phyloP scores from a whole-genome alignment of 352 stramenopile species.

The Pythium phragmitis region DNA sequence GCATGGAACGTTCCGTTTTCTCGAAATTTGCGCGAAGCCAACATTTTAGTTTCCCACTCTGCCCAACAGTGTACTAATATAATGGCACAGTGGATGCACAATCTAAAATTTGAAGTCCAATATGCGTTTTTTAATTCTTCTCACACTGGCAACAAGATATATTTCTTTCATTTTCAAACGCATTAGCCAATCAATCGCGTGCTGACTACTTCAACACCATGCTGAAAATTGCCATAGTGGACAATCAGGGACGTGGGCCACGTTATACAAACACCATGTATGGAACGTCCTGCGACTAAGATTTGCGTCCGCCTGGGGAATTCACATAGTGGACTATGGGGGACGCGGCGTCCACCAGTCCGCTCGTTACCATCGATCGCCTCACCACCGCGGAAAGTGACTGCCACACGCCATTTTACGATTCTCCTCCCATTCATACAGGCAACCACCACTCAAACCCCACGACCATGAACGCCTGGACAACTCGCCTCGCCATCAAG shows the following conservation, averaged over 20 bases:
- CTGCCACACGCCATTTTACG: background rate
- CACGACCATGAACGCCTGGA: background rate
- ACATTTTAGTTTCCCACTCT: no score
- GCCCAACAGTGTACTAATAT: no score
- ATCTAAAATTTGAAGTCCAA: no score
- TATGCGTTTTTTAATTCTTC: background rate
- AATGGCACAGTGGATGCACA: no score
- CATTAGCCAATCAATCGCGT: background rate
- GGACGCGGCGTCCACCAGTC: background rate
- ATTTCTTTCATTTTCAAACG: background rate
- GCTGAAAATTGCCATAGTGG: background rate
- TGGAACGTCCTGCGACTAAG: slow-evolving; percentile 1
- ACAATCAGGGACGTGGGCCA: background rate
- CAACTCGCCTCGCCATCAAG: background rate
- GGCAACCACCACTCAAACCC: background rate
- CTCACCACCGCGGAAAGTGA: background rate
- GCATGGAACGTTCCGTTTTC: background rate
- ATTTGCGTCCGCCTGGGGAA: background rate
- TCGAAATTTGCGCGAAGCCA: background rate
- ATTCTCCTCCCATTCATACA: background rate
- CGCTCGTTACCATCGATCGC: background rate
- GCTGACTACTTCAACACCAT: slow-evolving; percentile 7
- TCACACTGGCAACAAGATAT: no score
- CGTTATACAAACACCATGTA: background rate
- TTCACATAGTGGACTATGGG: slow-evolving; percentile 10